phyloP scores from a whole-genome alignment of 2,329 filamentous ascomycete genomes.

The Huntiella bhutanensis region DNA sequence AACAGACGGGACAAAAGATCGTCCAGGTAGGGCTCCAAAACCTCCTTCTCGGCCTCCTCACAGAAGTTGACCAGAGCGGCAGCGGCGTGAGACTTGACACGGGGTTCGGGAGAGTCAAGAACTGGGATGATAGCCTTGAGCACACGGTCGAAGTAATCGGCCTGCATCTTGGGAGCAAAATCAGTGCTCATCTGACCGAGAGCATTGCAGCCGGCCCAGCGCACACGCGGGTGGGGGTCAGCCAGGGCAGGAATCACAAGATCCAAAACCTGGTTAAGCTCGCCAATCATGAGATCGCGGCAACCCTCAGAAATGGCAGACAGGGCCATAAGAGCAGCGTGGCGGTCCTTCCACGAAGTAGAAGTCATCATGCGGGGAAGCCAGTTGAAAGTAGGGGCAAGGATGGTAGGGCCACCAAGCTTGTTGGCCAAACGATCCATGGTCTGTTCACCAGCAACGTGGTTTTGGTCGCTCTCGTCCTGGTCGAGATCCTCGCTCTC shows the following conservation, averaged over 20 bases:
- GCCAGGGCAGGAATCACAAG: conserved; percentile 82
- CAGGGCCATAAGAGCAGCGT: conserved; percentile 95
- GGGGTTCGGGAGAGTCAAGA: conserved; percentile 70
- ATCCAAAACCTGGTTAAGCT: conserved; percentile 83
- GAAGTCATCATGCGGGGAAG: conserved; percentile 95
- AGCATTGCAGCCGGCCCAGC: conserved; percentile 95
- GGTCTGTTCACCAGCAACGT: conserved; percentile 92
- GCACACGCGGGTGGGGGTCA: conserved; percentile 80
- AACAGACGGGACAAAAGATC: conserved; percentile 71
- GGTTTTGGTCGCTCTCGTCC: conserved; percentile 92
- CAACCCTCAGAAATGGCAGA: conserved; percentile 97
- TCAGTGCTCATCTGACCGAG: conserved; percentile 99
- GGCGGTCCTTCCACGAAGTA: conserved; percentile 80
- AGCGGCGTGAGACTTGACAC: conserved; percentile 90
- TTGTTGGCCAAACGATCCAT: conserved; percentile 98
- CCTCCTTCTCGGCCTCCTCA: conserved; percentile 85
- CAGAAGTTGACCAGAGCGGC: conserved; percentile 99
- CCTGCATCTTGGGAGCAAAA: conserved; percentile 95
- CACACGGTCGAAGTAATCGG: conserved; percentile 76
- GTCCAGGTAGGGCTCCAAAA: conserved; percentile 83
- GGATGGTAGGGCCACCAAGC: conserved; percentile 78
- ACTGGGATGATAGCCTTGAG: conserved; percentile 85
- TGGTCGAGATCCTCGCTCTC: conserved; percentile 82
- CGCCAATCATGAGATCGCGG: conserved; percentile 83
- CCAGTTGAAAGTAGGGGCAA: conserved; percentile 91